phyloP scores from a whole-genome alignment of 1,284 basidiomycete genomes.

The Ganoderma lucidum region DNA sequence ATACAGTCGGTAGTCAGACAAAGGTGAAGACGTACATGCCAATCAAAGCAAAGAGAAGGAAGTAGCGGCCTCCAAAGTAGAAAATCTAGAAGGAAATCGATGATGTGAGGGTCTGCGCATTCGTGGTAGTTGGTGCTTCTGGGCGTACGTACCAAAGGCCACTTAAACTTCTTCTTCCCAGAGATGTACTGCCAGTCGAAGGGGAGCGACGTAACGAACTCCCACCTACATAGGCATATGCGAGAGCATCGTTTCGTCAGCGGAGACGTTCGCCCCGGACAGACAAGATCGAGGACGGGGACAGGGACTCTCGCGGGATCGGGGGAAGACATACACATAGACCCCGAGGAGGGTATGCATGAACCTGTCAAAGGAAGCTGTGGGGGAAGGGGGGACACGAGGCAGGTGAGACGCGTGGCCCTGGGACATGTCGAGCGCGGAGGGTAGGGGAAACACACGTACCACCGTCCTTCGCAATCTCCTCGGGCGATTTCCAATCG shows the following conservation, averaged over 20 bases:
- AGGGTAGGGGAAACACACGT: slow-evolving; percentile 33
- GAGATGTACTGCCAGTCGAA: slow-evolving; percentile 75
- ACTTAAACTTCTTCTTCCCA: slow-evolving; percentile 63
- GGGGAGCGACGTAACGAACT: slow-evolving; percentile 60
- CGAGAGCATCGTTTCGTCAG: neutral
- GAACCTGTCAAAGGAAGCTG: slow-evolving; percentile 68
- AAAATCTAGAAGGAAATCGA: slow-evolving; percentile 56
- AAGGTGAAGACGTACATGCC: slow-evolving; percentile 58
- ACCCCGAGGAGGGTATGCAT: slow-evolving; percentile 74
- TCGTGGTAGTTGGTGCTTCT: neutral
- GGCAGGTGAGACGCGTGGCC: slow-evolving; percentile 9
- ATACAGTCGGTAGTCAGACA: slow-evolving; percentile 1
- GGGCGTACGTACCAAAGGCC: slow-evolving; percentile 45
- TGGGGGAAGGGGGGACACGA: slow-evolving; percentile 12
- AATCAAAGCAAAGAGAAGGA: slow-evolving; percentile 70
- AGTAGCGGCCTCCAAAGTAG: slow-evolving; percentile 79
- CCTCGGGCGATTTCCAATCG: slow-evolving; percentile 56
- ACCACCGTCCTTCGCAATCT: slow-evolving; percentile 61
- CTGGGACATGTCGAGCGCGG: slow-evolving; percentile 4
- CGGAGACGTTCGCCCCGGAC: neutral
- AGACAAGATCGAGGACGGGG: neutral
- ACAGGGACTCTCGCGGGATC: neutral
- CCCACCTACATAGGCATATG: slow-evolving; percentile 39
- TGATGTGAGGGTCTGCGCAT: neutral
- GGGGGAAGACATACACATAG: slow-evolving; percentile 59